Conservation (phyloP, 2,329 filamentous ascomycete genomes). For the Xylariaceae sp. region DNA sequence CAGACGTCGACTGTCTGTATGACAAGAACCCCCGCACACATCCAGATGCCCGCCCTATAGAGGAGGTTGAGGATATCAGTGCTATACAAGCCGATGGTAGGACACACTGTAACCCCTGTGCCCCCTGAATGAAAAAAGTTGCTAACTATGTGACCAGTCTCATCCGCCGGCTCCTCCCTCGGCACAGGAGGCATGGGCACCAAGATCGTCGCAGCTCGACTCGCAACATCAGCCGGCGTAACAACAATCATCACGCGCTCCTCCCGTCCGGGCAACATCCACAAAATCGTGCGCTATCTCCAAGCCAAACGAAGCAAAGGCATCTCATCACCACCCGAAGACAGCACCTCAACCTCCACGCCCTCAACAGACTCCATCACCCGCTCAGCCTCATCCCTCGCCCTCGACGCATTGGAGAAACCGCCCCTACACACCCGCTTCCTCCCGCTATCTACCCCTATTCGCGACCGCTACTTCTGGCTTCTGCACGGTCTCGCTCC, state of each 20-base stretch:
- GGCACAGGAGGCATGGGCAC: slow-evolving; percentile 97
- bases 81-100: slow-evolving; percentile 73
- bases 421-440: slow-evolving; percentile 87
- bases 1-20: slow-evolving; percentile 95
- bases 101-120: slow-evolving; percentile 11
- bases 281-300: slow-evolving; percentile 76
- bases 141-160: slow-evolving; percentile 50
- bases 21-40: slow-evolving; percentile 88
- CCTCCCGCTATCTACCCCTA: slow-evolving; percentile 74
- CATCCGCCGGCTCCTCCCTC: slow-evolving; percentile 77
- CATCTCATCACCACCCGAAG: slow-evolving; percentile 21
- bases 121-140: background rate
- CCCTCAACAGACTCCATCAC: slow-evolving; percentile 34
- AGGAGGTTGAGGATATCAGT: slow-evolving; percentile 85
- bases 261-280: slow-evolving; percentile 88
- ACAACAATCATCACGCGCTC: slow-evolving; percentile 94
- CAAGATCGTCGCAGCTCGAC: slow-evolving; percentile 87
- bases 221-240: slow-evolving; percentile 90
- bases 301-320: slow-evolving; percentile 52
- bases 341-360: slow-evolving; percentile 20
- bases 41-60: slow-evolving; percentile 81
- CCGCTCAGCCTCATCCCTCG: slow-evolving; percentile 40
- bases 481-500: slow-evolving; percentile 86
- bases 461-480: slow-evolving; percentile 95
- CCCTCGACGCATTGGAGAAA: slow-evolving; percentile 33